Percentiles rank a stretch among this genome's conserved stretches.
These are phyloP conservation scores for Stentor roeselii DNA, from an alignment of 73 alveolate species.

Conservation along the genomic window DNA sequence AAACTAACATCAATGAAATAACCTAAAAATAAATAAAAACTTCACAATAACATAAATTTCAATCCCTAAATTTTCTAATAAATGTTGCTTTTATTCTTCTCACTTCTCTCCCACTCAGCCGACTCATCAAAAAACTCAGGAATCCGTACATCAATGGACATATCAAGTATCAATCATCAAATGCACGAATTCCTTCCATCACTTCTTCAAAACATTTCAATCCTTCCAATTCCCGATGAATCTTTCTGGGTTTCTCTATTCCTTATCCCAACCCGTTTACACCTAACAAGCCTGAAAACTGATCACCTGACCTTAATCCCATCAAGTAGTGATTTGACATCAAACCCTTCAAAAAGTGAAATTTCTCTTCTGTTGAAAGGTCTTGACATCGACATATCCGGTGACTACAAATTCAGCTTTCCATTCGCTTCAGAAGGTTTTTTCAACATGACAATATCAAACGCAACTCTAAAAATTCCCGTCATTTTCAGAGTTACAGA, in stretches of 20 bases:
- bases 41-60: neutral
- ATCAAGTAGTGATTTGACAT: neutral
- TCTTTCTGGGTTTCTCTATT: neutral
- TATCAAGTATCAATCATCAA: too few species aligned
- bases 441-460: neutral
- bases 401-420: neutral
- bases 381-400: neutral
- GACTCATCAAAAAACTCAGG: neutral
- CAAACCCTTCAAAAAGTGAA: neutral
- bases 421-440: neutral
- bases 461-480: neutral
- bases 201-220: too few species aligned
- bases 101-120: neutral
- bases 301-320: neutral
- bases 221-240: neutral
- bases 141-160: neutral
- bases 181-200: neutral
- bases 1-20: too few species aligned
- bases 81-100: neutral
- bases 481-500: too few species aligned
- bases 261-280: neutral
- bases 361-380: too few species aligned
- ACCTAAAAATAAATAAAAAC: too few species aligned
- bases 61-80: too few species aligned
- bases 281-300: neutral